Evolutionary conservation across 495 filamentous ascomycete species (phyloP), one percentile per base, ranked within the genome.

Genomic region (Schizothecium vesticola): DNA sequence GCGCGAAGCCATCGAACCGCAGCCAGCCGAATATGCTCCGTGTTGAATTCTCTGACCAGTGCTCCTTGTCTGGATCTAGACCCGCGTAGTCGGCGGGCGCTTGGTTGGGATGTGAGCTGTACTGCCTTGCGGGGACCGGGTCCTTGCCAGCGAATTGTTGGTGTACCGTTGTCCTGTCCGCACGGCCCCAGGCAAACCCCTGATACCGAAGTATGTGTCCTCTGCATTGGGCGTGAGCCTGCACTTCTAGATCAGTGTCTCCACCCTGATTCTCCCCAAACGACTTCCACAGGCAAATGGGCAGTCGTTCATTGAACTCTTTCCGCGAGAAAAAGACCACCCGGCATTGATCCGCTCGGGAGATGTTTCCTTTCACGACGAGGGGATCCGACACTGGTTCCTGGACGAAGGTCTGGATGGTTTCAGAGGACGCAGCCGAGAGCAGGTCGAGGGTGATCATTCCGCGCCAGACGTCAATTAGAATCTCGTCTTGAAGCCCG

Each of bases 371-470:
- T 26, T 64, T n/a, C 64, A 33, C 31, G 23, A 56, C 67, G 23
- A 69, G 64, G 28, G 67, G 67, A 21, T 66, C 65, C 26, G 67
- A 66, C 8, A 72, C 55, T 28, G 67, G 67, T 43, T 64, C 57
- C 51, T 72, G 67, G 19, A 69, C 26, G 31, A 72, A 72, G 1
- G 70, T 69, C 64, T 72, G 67, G 7, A 69, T 24, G 33, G 67
- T 67, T 5, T 59, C 67, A 22, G 67, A 72, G 67, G 67, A 69
- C 6, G 24, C 62, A 61, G 70, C 70, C 63, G 70, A 69, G 31
- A 67, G 70, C 43, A 72, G 67, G 25, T 72, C 67, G 51, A 68
- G 28, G 26, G 59, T 23, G 5, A 72, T 64, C 22, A 57, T 33
- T 22, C 70, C 70, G 43, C 36, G 62, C 13, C 67, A 9, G 19